Evolutionary conservation across 768 basidiomycete species (phyloP), one percentile per base, ranked within the genome.

Genomic region (Termitomyces sp.): DNA sequence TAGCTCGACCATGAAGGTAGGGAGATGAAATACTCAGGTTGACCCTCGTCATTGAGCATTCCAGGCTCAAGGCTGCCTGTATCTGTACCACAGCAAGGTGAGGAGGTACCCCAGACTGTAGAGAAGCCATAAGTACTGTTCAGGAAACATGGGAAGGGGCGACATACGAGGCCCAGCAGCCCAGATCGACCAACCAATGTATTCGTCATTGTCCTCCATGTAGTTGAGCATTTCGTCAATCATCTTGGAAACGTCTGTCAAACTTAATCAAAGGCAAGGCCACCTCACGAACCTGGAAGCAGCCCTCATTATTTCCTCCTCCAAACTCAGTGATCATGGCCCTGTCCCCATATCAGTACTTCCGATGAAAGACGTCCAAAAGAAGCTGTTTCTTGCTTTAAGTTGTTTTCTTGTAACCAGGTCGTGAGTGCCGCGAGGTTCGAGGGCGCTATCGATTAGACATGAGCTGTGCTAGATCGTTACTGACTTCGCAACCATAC

Each of bases 111-210:
- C 78, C 77, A 79, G 33, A 79, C 76, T 77, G 60, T 13, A 30
- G n/a, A 14, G 2, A 32, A 22, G 20, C 40, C 49, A 22, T 24
- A 26, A 53, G n/a, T 1, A 12, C 2, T 20, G 30, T 24, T 16
- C 26, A 36, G 33, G 28, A 30, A 36, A 0, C 18, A 33, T n/a
- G 42, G 30, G 13, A 20, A 45, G 42, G 40, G 35, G 45, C 7
- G 24, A 71, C 73, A 28, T 62, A 77, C 76, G 56, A 20, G 78
- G 78, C 42, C 78, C 78, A 32, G 78, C 78, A 59, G 78, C 78
- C 78, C 78, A 79, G 45, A 76, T 73, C 3, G 75, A 56, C 78
- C 77, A 79, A 14, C 78, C 78, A 47, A 79, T 78, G 63, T 77
- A 79, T 33, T 69, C 78, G 43, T 77, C 75, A 58, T 78, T 79